phyloP scores from a whole-genome alignment of 2,329 filamentous ascomycete species.

The Penicillium crustosum region DNA sequence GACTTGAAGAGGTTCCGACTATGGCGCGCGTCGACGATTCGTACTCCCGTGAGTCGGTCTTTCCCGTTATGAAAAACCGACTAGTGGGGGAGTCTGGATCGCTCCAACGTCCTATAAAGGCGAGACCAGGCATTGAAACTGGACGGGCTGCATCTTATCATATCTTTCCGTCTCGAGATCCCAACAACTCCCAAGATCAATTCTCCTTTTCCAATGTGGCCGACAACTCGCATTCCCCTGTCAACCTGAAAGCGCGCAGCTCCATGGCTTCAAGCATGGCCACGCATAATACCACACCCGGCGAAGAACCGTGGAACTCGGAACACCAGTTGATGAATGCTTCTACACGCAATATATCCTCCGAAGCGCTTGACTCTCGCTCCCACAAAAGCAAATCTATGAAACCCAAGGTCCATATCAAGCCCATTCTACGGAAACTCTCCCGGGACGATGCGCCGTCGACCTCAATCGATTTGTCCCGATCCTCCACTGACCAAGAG shows the following conservation, averaged over 20 bases:
- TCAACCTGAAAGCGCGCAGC: constrained; percentile 9
- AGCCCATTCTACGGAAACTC: constrained; percentile 57
- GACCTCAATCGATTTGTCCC: constrained; percentile 55
- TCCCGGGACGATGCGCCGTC: constrained; percentile 50
- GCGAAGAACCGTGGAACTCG: constrained; percentile 15
- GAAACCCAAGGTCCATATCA: constrained; percentile 48
- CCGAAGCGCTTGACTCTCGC: constrained; percentile 19
- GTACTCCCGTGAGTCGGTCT: constrained; percentile 15
- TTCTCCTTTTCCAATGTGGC: constrained; percentile 18
- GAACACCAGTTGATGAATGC: constrained; percentile 11
- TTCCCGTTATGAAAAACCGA: constrained; percentile 15
- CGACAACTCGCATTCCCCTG: constrained; percentile 10
- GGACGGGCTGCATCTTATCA: constrained; percentile 11
- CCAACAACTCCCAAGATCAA: constrained; percentile 12
- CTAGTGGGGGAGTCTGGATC: constrained; percentile 17
- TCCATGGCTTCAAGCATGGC: constrained; percentile 16
- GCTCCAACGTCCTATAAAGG: constrained; percentile 12
- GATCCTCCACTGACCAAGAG: constrained; percentile 57
- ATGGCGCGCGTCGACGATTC: constrained; percentile 22
- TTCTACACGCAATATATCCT: constrained; percentile 12
- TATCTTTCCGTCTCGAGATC: constrained; percentile 9
- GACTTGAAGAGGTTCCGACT: constrained; percentile 8
- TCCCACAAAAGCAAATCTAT: constrained; percentile 22
- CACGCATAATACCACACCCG: constrained; percentile 9
- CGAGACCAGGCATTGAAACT: constrained; percentile 9